Percentiles rank a stretch among this genome's conserved stretches.
Evolutionary conservation across 2,329 filamentous ascomycete genomes (phyloP).

Genomic region (Aspergillus tamarii): DNA sequence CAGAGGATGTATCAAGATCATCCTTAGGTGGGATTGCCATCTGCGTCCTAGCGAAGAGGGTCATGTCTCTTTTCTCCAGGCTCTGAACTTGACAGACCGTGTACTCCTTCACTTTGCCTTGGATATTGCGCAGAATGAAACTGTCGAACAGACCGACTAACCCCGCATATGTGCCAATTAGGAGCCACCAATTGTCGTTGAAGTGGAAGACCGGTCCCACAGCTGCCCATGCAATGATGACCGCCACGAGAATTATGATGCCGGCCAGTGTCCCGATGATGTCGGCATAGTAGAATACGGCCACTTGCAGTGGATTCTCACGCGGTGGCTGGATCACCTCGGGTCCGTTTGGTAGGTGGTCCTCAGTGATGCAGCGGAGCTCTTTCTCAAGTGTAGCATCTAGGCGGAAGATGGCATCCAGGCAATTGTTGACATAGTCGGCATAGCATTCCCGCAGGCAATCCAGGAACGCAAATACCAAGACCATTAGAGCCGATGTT

Average conservation of each 20-base stretch:
- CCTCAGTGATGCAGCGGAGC: conserved; percentile 22
- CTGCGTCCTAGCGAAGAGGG: background rate
- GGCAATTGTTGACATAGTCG: conserved; percentile 16
- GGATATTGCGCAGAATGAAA: conserved; percentile 52
- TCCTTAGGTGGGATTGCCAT: conserved; percentile 9
- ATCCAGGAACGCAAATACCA: conserved; percentile 36
- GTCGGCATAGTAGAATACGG: conserved; percentile 45
- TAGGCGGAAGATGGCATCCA: conserved; percentile 25
- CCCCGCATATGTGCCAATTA: conserved; percentile 54
- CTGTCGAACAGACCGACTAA: conserved; percentile 51
- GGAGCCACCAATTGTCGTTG: conserved; percentile 51
- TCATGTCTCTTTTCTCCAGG: conserved; percentile 19
- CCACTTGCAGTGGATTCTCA: conserved; percentile 39
- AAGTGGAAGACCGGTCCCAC: conserved; percentile 46
- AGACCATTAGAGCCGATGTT: conserved; percentile 44
- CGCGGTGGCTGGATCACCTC: conserved; percentile 37
- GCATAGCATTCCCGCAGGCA: conserved; percentile 27
- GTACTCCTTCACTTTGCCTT: conserved; percentile 31
- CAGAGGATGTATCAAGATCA: conserved; percentile 7
- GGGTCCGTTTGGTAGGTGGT: conserved; percentile 34
- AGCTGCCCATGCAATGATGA: conserved; percentile 43
- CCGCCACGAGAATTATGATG: conserved; percentile 41
- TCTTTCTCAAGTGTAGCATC: conserved; percentile 21
- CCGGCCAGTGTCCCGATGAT: conserved; percentile 49
- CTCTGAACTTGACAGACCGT: conserved; percentile 17